Conservation (phyloP, 1,139 yeast species). For the Diutina siamensis region DNA sequence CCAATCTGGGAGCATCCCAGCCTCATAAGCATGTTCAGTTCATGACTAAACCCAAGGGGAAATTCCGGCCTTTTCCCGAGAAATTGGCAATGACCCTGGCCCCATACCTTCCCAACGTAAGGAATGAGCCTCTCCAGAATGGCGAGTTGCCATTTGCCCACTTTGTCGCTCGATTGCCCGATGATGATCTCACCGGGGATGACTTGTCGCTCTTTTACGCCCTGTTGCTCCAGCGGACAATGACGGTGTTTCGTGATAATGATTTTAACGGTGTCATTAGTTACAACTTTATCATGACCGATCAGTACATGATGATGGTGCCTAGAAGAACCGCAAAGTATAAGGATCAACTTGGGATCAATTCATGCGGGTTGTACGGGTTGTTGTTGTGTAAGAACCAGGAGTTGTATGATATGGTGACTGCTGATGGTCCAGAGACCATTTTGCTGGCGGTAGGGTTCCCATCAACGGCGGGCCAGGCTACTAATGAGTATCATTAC, state of each 20-base stretch:
- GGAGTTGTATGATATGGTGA: conserved; percentile 32
- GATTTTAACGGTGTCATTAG: conserved; percentile 34
- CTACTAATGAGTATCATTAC: conserved; percentile 27
- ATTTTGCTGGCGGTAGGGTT: conserved; percentile 55
- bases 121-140: conserved; percentile 50
- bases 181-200: conserved; percentile 35
- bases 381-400: conserved; percentile 63
- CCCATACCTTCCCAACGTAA: conserved; percentile 41
- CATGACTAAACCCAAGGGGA: conserved; percentile 27
- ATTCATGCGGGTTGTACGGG: conserved; percentile 76
- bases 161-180: conserved; percentile 58
- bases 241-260: conserved; percentile 52
- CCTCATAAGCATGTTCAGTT: conserved; percentile 89
- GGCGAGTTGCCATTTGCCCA: conserved; percentile 69
- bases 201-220: conserved; percentile 53
- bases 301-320: conserved; percentile 73
- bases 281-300: conserved; percentile 74
- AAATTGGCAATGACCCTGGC: conserved; percentile 32
- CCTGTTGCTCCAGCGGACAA: conserved; percentile 55
- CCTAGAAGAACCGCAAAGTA: conserved; percentile 49
- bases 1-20: conserved; percentile 83
- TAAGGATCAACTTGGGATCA: conserved; percentile 42
- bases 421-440: conserved; percentile 29
- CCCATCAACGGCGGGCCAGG: conserved; percentile 35
- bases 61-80: conserved; percentile 51